A percentile compares a stretch with the other conserved stretches of the same genome.
Evolutionary conservation across 805 yeast species (phyloP).

Genomic region (Wickerhamomyces kurtzmanii): DNA sequence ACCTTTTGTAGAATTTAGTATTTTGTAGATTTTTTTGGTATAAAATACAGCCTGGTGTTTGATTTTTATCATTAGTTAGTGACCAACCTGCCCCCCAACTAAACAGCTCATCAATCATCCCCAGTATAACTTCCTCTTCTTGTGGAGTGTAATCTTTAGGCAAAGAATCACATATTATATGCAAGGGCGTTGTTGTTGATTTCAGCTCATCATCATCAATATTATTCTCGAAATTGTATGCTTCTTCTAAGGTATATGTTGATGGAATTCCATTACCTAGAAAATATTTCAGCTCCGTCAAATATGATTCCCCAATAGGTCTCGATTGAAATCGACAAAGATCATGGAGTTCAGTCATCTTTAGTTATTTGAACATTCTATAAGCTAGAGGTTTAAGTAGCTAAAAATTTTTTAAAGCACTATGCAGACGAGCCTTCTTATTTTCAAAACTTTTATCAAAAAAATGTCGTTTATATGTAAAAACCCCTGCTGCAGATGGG

Average conservation of each 20-base stretch:
- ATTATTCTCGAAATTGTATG: constrained; percentile 42
- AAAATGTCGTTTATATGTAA: background rate
- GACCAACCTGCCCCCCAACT: constrained; percentile 94
- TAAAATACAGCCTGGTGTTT: constrained; percentile 82
- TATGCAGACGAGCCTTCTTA: no score
- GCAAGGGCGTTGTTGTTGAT: constrained; percentile 73
- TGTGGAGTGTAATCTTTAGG: constrained; percentile 26
- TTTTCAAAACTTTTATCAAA: no score
- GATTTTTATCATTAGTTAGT: constrained; percentile 55
- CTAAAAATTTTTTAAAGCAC: no score
- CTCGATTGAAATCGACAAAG: constrained; percentile 39
- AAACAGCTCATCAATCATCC: constrained; percentile 57
- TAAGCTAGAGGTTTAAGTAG: no score
- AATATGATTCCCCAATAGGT: constrained; percentile 38
- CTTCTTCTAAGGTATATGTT: constrained; percentile 76
- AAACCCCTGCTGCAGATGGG: background rate
- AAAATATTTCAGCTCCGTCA: constrained; percentile 33
- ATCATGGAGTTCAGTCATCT: constrained; percentile 68
- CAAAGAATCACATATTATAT: constrained; percentile 49
- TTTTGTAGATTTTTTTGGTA: constrained; percentile 35
- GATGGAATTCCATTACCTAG: constrained; percentile 67
- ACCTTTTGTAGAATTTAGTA: constrained; percentile 31
- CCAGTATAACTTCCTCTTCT: constrained; percentile 34
- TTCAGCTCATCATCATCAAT: constrained; percentile 23
- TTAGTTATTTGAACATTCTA: no score